A percentile compares a stretch with the other conserved stretches of the same genome.
Evolutionary conservation across 2,329 filamentous ascomycete genomes (phyloP).

Genomic region (Fusarium caatingaense): DNA sequence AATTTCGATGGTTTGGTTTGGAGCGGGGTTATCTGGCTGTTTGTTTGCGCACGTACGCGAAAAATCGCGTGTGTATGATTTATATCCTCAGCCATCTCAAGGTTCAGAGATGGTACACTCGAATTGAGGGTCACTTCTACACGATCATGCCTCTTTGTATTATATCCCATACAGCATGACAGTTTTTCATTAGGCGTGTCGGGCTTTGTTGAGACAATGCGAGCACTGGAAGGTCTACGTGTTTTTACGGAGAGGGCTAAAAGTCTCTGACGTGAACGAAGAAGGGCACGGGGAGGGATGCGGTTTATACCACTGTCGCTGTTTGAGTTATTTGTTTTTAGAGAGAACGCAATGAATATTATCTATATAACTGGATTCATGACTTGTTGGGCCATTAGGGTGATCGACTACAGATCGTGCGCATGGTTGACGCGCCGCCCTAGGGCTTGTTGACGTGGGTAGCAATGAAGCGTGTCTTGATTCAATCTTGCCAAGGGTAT

Average conservation of each 20-base stretch:
- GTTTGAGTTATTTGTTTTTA: conserved; percentile 23
- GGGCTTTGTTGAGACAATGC: conserved; percentile 30
- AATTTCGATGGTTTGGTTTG: conserved; percentile 43
- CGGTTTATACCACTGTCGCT: conserved; percentile 44
- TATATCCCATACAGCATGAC: conserved; percentile 40
- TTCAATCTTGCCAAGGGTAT: conserved; percentile 36
- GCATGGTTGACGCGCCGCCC: conserved; percentile 29
- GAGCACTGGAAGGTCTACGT: conserved; percentile 30
- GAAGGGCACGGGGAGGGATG: conserved; percentile 23
- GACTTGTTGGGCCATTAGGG: neutral
- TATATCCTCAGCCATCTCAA: conserved; percentile 36
- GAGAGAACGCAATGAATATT: conserved; percentile 23
- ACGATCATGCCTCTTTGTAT: conserved; percentile 42
- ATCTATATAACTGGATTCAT: neutral
- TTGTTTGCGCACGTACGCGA: conserved; percentile 41
- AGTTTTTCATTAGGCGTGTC: conserved; percentile 35
- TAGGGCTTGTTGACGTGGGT: conserved; percentile 45
- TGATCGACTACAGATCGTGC: conserved; percentile 6
- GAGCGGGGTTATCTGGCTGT: conserved; percentile 42
- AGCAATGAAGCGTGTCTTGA: conserved; percentile 38
- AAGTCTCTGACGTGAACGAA: conserved; percentile 32
- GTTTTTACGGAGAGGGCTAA: conserved; percentile 23
- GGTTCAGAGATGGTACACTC: conserved; percentile 31
- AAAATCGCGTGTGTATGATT: conserved; percentile 36
- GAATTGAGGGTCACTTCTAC: conserved; percentile 36